Conservation (phyloP, 192 early-diverging fungal genomes). For the Physocladia obscura region DNA sequence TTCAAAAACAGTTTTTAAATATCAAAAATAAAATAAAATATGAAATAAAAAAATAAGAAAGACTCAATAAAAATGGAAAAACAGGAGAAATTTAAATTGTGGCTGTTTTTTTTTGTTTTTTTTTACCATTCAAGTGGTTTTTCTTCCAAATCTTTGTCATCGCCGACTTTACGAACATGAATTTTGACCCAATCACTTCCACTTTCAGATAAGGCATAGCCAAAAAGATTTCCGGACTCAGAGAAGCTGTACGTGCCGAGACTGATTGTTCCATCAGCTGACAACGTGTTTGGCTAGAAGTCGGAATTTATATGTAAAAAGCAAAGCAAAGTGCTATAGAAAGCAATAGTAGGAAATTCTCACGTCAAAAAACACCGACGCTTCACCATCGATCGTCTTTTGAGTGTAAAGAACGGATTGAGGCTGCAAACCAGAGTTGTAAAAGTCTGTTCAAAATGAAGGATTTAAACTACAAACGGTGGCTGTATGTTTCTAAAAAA, state of each 20-base stretch:
- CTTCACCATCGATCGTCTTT: slow-evolving; percentile 41
- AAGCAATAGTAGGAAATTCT: neutral
- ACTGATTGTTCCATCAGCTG: slow-evolving; percentile 58
- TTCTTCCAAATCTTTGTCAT: slow-evolving; percentile 40
- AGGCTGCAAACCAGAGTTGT: slow-evolving; percentile 57
- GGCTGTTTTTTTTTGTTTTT: too few species aligned
- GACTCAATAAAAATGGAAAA: too few species aligned
- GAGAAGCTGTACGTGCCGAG: slow-evolving; percentile 54
- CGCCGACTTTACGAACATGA: slow-evolving; percentile 41
- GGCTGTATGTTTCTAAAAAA: neutral
- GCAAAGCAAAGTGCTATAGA: slow-evolving; percentile 34
- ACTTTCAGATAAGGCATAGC: slow-evolving; percentile 52
- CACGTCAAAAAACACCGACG: slow-evolving; percentile 49
- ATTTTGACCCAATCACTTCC: slow-evolving; percentile 71
- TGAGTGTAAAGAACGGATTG: slow-evolving; percentile 61
- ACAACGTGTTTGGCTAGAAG: slow-evolving; percentile 54
- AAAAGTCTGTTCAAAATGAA: slow-evolving; percentile 35
- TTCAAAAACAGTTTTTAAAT: neutral
- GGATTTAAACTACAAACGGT: neutral
- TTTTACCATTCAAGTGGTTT: slow-evolving; percentile 39
- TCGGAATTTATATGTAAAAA: too few species aligned
- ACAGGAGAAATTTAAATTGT: too few species aligned
- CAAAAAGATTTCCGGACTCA: slow-evolving; percentile 56
- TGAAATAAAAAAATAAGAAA: too few species aligned
- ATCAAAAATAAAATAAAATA: neutral